These are phyloP conservation scores for Byssothecium circinans DNA, from an alignment of 2,329 filamentous ascomycete species.

Conservation along the genomic window DNA sequence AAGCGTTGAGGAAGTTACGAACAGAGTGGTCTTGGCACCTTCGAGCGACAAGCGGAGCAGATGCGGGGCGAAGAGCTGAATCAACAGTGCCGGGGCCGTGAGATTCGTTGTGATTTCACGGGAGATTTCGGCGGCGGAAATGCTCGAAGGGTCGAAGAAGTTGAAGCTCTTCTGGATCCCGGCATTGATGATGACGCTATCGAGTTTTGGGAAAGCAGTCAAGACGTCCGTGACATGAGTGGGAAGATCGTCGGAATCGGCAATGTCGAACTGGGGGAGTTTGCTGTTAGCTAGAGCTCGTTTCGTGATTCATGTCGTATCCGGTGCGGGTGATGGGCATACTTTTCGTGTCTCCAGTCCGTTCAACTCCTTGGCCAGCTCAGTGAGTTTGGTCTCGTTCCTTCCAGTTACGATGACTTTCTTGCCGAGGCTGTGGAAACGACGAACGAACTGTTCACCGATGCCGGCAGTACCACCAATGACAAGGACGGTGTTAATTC, in stretches of 20 bases:
- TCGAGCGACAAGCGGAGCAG: not conserved
- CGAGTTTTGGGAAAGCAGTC: constrained; percentile 2
- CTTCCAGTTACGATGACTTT: constrained; percentile 42
- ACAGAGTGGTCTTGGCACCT: not conserved
- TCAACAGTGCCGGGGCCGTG: constrained; percentile 4
- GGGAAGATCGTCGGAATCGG: constrained; percentile 1
- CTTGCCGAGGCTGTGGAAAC: constrained; percentile 50
- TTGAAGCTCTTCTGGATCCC: constrained; percentile 8
- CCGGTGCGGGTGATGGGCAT: not conserved
- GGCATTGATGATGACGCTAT: constrained; percentile 9
- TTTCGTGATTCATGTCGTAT: too few species aligned
- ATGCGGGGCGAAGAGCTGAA: constrained; percentile 4
- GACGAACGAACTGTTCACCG: constrained; percentile 52
- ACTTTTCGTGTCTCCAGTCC: constrained; percentile 5
- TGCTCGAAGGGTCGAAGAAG: constrained; percentile 6
- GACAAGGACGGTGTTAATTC: constrained; percentile 27
- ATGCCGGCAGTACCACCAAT: constrained; percentile 56
- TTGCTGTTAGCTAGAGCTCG: not conserved
- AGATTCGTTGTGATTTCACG: constrained; percentile 8
- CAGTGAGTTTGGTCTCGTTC: not conserved
- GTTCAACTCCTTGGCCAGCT: not conserved
- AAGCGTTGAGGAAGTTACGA: constrained; percentile 1
- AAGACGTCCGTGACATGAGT: not conserved
- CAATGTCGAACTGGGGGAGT: constrained; percentile 4
- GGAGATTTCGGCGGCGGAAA: not conserved